A percentile compares a stretch with the other conserved stretches of the same genome.
Conservation (phyloP, 2,329 filamentous ascomycete genomes). For the Sarocladiaceae sp. region DNA sequence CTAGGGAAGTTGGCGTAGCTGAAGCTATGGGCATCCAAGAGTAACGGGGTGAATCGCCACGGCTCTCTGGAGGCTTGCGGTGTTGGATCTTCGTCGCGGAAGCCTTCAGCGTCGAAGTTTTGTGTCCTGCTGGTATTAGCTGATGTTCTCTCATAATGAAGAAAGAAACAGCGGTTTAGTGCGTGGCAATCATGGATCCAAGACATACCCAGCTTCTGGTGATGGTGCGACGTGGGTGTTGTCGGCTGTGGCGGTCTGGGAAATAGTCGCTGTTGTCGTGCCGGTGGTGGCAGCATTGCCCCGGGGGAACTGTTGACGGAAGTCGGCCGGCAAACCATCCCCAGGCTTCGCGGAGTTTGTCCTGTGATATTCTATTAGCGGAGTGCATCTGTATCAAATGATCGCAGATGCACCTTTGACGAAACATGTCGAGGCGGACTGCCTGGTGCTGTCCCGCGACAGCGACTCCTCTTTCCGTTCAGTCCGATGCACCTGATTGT, state of each 20-base stretch:
- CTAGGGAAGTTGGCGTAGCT: slow-evolving; percentile 74
- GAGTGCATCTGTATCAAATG: slow-evolving; percentile 8
- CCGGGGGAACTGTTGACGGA: slow-evolving; percentile 77
- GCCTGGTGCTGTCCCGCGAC: slow-evolving; percentile 1
- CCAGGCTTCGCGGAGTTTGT: slow-evolving; percentile 79
- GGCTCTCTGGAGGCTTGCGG: slow-evolving; percentile 72
- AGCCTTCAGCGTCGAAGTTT: slow-evolving; percentile 25
- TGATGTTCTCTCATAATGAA: not conserved
- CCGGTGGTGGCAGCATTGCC: slow-evolving; percentile 29
- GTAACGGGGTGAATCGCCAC: slow-evolving; percentile 82
- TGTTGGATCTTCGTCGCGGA: slow-evolving; percentile 71
- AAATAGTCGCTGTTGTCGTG: slow-evolving; percentile 10
- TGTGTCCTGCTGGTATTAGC: slow-evolving; percentile 15
- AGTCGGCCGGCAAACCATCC: slow-evolving; percentile 76
- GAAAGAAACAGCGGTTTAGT: too few species aligned
- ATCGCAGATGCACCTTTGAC: slow-evolving; percentile 19
- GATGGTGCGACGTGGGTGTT: too few species aligned
- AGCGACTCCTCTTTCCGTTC: too few species aligned
- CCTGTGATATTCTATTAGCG: slow-evolving; percentile 34
- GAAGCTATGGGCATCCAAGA: slow-evolving; percentile 80
- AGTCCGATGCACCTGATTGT: too few species aligned
- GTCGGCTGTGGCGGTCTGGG: slow-evolving; percentile 24
- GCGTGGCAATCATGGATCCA: too few species aligned
- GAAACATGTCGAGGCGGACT: slow-evolving; percentile 20
- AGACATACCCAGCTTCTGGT: too few species aligned